Base-by-base conservation (phyloP, 805 yeast species). In the Ogataea siamensis region DNA sequence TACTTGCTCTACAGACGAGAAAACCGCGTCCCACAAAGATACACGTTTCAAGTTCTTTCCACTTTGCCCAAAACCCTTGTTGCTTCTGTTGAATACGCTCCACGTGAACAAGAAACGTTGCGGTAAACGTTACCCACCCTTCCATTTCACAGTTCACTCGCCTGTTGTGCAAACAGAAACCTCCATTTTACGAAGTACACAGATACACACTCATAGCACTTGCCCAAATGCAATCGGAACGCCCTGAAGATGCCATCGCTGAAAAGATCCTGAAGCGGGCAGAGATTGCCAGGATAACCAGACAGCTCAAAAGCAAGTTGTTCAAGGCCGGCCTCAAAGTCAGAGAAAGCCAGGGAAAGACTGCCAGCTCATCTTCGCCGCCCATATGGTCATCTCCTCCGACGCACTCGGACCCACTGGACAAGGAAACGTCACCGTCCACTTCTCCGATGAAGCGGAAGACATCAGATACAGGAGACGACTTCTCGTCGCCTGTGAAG, bases 201-300 rank as follows among this genome's bases (percentile, higher is more conserved):
- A n/a, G n/a, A n/a, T n/a, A n/a, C n/a, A n/a, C n/a, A n/a, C n/a
- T n/a, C n/a, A n/a, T n/a, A n/a, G n/a, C n/a, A n/a, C n/a, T n/a
- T 48, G 41, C 38, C 42, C 49, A 20, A 48, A 49, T 32, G 41
- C 37, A 32, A 28, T n/a, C 29, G 10, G 37, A 32, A 28, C 32
- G 22, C 20, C 37, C 36, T 4, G 74, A 70, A 41, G 70, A 69
- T 36, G 50, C 58, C 13, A 68, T 69, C 11, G 72, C 73, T 16
- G 69, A 67, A 39, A 65, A 63, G 43, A 68, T 70, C 30, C 54
- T 70, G 28, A 68, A 68, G 43, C 57, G 73, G 35, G 75, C 70
- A 4, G 73, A 70, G 44, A 57, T 70, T 5, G 70, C 74, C 5
- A 60, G 72, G 40, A 63, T 70, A 37, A 66, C 75, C 2, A 54